phyloP scores from a whole-genome alignment of 345 rosid genomes.

The Heritiera fomes region DNA sequence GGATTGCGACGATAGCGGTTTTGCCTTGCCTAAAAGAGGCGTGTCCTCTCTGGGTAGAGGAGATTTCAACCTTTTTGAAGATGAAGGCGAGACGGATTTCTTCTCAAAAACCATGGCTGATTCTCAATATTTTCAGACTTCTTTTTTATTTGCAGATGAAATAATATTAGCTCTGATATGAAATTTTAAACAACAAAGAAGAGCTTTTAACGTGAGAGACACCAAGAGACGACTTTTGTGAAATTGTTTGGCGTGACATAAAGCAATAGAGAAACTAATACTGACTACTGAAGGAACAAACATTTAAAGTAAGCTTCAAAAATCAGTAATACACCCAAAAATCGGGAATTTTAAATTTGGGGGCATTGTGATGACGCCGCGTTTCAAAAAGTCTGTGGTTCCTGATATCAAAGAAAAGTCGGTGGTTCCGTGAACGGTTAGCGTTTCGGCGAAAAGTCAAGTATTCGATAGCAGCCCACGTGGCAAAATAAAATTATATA shows the following conservation, averaged over 20 bases:
- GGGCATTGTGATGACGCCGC: background rate
- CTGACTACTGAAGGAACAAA: too few species aligned
- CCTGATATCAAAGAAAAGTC: background rate
- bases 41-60: conserved; percentile 53
- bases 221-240: too few species aligned
- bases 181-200: too few species aligned
- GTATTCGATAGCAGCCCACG: background rate
- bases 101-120: conserved; percentile 47
- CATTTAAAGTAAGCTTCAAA: too few species aligned
- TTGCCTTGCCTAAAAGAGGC: conserved; percentile 55
- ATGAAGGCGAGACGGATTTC: conserved; percentile 38
- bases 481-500: background rate
- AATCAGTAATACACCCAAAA: too few species aligned
- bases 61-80: conserved; percentile 35
- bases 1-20: conserved; percentile 54
- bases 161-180: too few species aligned
- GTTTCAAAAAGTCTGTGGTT: background rate
- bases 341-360: too few species aligned
- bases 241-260: too few species aligned
- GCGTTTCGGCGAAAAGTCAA: background rate
- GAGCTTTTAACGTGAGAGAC: too few species aligned
- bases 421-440: background rate
- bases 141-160: too few species aligned
- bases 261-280: too few species aligned
- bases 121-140: background rate